Conservation (phyloP, 495 filamentous ascomycete genomes). For the Lepraria neglecta region DNA sequence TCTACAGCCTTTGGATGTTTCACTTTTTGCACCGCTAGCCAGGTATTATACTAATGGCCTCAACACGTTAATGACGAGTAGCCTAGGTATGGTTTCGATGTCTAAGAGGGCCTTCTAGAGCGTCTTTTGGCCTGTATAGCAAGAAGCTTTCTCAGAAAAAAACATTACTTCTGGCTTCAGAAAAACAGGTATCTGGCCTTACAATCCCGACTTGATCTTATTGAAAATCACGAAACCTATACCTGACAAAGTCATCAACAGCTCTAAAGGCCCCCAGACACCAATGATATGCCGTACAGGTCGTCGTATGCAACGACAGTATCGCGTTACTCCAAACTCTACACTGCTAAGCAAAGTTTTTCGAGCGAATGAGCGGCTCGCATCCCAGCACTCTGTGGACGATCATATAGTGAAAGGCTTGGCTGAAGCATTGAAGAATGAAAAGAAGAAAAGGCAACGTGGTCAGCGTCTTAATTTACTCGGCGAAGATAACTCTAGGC, state of each 20-base stretch:
- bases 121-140: too few relatives aligned
- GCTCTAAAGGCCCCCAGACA: background rate
- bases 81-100: background rate
- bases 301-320: too few relatives aligned
- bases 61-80: background rate
- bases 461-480: too few relatives aligned
- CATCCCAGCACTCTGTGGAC: background rate
- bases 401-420: background rate
- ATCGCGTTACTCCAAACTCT: too few relatives aligned
- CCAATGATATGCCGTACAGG: background rate
- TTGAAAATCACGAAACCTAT: background rate
- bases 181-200: background rate
- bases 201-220: background rate
- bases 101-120: too few relatives aligned
- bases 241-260: background rate
- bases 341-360: too few relatives aligned
- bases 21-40: background rate
- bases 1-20: background rate
- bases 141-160: background rate
- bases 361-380: too few relatives aligned
- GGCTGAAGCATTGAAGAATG: background rate
- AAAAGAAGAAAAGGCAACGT: background rate
- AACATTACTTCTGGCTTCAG: background rate
- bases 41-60: background rate
- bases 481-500: too few relatives aligned